A percentile compares a stretch with the other conserved stretches of the same genome.
Evolutionary conservation across 2,329 filamentous ascomycete genomes (phyloP).

Genomic region (Tolypocladium tropicale): DNA sequence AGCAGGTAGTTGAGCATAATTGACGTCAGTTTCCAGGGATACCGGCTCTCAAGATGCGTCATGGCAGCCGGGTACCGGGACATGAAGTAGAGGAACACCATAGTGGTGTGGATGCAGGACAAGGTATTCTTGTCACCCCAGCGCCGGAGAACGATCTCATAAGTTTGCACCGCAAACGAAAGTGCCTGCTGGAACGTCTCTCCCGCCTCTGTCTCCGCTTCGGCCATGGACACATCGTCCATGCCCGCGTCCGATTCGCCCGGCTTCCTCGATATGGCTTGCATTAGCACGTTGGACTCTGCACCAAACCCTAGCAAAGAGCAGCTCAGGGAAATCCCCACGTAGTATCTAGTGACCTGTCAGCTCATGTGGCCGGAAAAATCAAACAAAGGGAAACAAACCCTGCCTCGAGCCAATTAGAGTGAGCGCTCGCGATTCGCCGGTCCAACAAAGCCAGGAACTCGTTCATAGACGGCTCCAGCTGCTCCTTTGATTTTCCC

Average conservation of each 20-base stretch:
- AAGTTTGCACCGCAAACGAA: slow-evolving; percentile 31
- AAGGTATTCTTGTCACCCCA: slow-evolving; percentile 48
- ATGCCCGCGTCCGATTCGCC: slow-evolving; percentile 15
- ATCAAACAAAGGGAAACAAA: slow-evolving; percentile 6
- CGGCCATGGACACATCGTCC: slow-evolving; percentile 12
- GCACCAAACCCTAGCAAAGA: slow-evolving; percentile 22
- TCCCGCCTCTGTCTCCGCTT: slow-evolving; percentile 9
- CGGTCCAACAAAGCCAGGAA: slow-evolving; percentile 45
- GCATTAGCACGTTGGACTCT: slow-evolving; percentile 36
- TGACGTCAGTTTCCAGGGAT: slow-evolving; percentile 41
- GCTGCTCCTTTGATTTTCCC: slow-evolving; percentile 32
- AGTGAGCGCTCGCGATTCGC: slow-evolving; percentile 40
- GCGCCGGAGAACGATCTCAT: slow-evolving; percentile 36
- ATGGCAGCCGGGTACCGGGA: slow-evolving; percentile 30
- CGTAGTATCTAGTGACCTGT: slow-evolving; percentile 16
- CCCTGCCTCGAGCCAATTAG: slow-evolving; percentile 42
- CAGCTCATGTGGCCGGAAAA: not conserved
- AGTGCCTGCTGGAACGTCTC: slow-evolving; percentile 24
- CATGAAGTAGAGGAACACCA: slow-evolving; percentile 47
- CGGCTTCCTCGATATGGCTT: slow-evolving; percentile 19
- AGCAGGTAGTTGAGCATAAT: slow-evolving; percentile 27
- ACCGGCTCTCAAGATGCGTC: slow-evolving; percentile 27
- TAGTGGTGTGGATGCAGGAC: slow-evolving; percentile 50
- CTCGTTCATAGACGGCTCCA: slow-evolving; percentile 31
- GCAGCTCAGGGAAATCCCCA: slow-evolving; percentile 20